Evolutionary conservation across 129 eudicot species (phyloP), one percentile per base, ranked within the genome.

Genomic region (Lactuca sativa): DNA sequence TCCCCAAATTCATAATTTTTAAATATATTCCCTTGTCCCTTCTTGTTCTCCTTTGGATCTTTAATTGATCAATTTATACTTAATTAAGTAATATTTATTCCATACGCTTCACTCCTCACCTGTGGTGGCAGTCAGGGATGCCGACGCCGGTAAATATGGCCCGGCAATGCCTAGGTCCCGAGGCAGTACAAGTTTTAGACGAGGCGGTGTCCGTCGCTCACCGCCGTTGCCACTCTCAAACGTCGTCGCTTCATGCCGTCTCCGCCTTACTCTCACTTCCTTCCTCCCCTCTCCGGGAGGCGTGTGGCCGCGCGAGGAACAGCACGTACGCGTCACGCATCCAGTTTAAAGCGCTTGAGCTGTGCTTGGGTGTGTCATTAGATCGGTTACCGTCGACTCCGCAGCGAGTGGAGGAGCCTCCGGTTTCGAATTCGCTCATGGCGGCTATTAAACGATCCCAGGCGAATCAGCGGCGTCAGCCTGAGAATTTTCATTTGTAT

Each of bases 391-490:
- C 97, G 1, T 72, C 92, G 7, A 74, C 92, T 13, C 66, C 78
- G 3, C 78, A 75, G 10, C 71, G 83, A 34, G 78, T 80, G 21
- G 96, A 84, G 43, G 95, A 90, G 55, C 99, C 99, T 4, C 95
- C 92, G 21, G 86, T 90, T 14, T 84, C 99, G 14, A 93, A 93
- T 53, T 93, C 99, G 0, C 82, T 93, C n/a, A 93, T 93, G 99
- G 99, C 99, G 2, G 99, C 99, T 0, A 80, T 93, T 6, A 93
- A 93, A 69, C 60, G 99, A 36, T 93, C 99, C 3, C 99, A 93
- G 74, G 99, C 99, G 12, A 93, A 87, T 41, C 99, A 93, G 71
- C 57, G 97, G 36, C 69, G 99, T 31, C 99, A 93, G 64, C 99
- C 99, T 5, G 99, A 93, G 64, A 87, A 76, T 52, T 83, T 80